Conservation (phyloP, 495 filamentous ascomycete species). For the Penicillium egyptiacum region DNA sequence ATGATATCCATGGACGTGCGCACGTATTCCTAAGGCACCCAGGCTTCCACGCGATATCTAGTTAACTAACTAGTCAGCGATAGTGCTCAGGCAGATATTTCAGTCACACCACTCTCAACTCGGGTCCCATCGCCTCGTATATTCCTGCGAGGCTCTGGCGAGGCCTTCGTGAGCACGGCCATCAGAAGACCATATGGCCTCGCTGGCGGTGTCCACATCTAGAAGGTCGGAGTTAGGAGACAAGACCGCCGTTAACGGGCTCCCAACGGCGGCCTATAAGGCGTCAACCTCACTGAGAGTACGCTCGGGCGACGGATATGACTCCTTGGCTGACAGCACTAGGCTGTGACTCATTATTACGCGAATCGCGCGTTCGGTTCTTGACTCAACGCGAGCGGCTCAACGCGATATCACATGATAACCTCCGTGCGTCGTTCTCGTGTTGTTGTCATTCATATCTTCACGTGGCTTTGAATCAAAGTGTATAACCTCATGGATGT, state of each 20-base stretch:
- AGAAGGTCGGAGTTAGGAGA: constrained; percentile 7
- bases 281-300: neutral
- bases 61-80: no score
- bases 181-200: neutral
- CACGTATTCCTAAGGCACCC: constrained; percentile 5
- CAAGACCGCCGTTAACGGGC: constrained; percentile 1
- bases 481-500: neutral
- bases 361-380: neutral
- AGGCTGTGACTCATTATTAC: constrained; percentile 12
- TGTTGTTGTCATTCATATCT: neutral
- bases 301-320: neutral
- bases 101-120: constrained; percentile 4
- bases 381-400: constrained; percentile 4
- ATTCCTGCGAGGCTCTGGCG: constrained; percentile 2
- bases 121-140: neutral
- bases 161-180: constrained; percentile 3
- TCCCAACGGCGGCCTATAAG: constrained; percentile 1
- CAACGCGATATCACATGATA: constrained; percentile 9
- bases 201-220: constrained; percentile 6
- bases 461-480: neutral
- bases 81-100: constrained; percentile 1
- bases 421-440: neutral
- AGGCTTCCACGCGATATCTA: constrained; percentile 10
- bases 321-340: constrained; percentile 2
- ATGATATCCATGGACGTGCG: neutral